Evolutionary conservation across 2,329 filamentous ascomycete species (phyloP).

Genomic region (Penicillium sp.): DNA sequence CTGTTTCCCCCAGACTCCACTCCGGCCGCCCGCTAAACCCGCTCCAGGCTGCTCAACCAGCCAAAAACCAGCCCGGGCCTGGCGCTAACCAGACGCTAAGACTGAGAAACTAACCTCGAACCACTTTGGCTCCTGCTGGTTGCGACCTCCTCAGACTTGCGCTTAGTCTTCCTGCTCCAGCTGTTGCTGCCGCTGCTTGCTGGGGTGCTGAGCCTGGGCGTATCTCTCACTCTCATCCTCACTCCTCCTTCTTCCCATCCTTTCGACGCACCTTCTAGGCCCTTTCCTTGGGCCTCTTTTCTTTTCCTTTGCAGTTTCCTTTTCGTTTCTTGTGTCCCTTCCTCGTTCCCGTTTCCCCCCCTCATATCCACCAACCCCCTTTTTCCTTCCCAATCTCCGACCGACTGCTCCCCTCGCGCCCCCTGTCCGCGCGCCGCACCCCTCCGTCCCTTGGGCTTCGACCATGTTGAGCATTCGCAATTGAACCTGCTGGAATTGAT

Average conservation of each 20-base stretch:
- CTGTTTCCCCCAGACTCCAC: conserved; percentile 1
- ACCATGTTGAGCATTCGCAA: conserved; percentile 25
- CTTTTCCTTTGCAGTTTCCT: conserved; percentile 21
- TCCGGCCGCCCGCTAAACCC: neutral
- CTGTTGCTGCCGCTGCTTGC: neutral
- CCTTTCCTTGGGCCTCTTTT: conserved; percentile 16
- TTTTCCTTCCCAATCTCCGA: conserved; percentile 15
- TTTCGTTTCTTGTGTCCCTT: conserved; percentile 20
- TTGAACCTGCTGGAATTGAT: conserved; percentile 17
- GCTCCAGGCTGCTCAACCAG: neutral
- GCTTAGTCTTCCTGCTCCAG: neutral
- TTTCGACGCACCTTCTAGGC: conserved; percentile 23
- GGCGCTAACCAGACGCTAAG: neutral
- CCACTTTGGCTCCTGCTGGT: neutral
- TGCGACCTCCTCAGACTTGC: neutral
- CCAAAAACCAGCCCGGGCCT: neutral
- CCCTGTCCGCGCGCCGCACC: conserved; percentile 28
- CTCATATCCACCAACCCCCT: conserved; percentile 7
- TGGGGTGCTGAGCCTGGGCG: neutral
- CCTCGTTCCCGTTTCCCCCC: conserved; percentile 5
- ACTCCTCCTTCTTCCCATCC: conserved; percentile 14
- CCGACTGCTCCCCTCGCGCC: conserved; percentile 29
- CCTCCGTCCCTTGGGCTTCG: conserved; percentile 24
- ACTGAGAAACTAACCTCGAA: neutral
- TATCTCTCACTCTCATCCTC: conserved; percentile 9